Conservation (phyloP, 352 stramenopile species). For the Pythium catenulatum region DNA sequence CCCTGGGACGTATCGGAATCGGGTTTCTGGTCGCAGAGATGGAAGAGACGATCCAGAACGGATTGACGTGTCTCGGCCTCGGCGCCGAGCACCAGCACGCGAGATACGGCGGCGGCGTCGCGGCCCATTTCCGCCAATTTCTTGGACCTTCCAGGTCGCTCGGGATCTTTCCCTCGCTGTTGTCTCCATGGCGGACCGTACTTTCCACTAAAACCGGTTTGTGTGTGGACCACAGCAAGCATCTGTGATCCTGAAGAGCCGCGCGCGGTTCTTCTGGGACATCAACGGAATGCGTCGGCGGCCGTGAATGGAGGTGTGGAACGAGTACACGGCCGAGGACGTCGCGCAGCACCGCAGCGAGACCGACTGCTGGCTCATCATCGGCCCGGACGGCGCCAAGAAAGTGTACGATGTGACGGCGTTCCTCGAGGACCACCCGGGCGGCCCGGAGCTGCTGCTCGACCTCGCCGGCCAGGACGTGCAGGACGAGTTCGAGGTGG, state of each 20-base stretch:
- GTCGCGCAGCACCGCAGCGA: conserved; percentile 92
- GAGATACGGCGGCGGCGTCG: not conserved
- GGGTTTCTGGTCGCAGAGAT: conserved; percentile 61
- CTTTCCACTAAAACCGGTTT: no score
- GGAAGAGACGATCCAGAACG: conserved; percentile 60
- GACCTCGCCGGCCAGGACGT: conserved; percentile 96
- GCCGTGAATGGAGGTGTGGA: conserved; percentile 63
- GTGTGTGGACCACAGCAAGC: conserved; percentile 13
- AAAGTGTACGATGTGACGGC: conserved; percentile 98
- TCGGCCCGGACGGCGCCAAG: conserved; percentile 79
- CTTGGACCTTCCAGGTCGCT: not conserved
- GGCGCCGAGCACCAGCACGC: conserved; percentile 72
- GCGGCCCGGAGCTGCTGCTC: conserved; percentile 98
- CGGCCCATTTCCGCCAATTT: conserved; percentile 24
- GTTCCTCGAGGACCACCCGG: conserved; percentile 99
- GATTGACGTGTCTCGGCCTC: conserved; percentile 48
- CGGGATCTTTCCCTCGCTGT: no score
- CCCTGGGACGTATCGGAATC: not conserved
- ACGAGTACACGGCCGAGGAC: conserved; percentile 96
- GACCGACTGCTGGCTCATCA: conserved; percentile 93
- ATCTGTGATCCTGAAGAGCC: not conserved
- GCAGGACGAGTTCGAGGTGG: conserved; percentile 95
- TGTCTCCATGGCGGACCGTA: no score
- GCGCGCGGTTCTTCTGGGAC: not conserved
- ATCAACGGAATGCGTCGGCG: not conserved